Evolutionary conservation across 1,139 yeast species (phyloP).

Genomic region (Yamadazyma spencermartinsiae): DNA sequence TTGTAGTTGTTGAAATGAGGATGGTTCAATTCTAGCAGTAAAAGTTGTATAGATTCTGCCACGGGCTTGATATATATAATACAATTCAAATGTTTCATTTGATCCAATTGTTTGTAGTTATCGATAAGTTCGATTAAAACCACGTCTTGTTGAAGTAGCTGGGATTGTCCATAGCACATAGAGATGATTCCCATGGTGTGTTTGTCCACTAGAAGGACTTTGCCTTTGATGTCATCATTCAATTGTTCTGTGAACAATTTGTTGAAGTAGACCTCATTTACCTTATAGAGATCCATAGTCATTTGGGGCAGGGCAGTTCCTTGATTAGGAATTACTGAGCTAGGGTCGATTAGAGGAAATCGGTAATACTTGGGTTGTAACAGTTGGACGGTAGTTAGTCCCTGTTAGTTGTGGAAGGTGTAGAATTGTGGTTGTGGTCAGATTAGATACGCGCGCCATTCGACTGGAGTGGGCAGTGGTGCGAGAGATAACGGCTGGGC

Average conservation of each 20-base stretch:
- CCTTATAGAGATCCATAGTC: constrained; percentile 36
- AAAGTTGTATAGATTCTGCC: constrained; percentile 56
- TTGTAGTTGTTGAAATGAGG: constrained; percentile 84
- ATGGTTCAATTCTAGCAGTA: constrained; percentile 64
- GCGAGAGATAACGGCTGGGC: no score
- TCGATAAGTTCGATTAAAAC: constrained; percentile 73
- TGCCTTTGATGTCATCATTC: constrained; percentile 45
- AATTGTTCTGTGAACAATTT: constrained; percentile 31
- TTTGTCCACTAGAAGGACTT: constrained; percentile 75
- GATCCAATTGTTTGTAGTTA: constrained; percentile 63
- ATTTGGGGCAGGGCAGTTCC: constrained; percentile 13
- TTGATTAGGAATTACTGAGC: no score
- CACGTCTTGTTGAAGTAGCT: constrained; percentile 75
- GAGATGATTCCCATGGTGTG: constrained; percentile 83
- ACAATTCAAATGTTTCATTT: constrained; percentile 80
- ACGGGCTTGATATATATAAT: constrained; percentile 78
- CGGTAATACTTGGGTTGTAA: no score
- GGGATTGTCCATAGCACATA: constrained; percentile 84
- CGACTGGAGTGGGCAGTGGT: no score
- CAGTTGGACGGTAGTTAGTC: no score
- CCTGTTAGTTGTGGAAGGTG: no score
- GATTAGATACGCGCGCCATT: no score
- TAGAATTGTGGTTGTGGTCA: no score
- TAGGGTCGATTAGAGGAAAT: no score
- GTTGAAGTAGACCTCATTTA: constrained; percentile 38